Evolutionary conservation across 176 grass and related monocot species (phyloP), one percentile per base, ranked within the genome.

Genomic region (Hyparrhenia diplandra): DNA sequence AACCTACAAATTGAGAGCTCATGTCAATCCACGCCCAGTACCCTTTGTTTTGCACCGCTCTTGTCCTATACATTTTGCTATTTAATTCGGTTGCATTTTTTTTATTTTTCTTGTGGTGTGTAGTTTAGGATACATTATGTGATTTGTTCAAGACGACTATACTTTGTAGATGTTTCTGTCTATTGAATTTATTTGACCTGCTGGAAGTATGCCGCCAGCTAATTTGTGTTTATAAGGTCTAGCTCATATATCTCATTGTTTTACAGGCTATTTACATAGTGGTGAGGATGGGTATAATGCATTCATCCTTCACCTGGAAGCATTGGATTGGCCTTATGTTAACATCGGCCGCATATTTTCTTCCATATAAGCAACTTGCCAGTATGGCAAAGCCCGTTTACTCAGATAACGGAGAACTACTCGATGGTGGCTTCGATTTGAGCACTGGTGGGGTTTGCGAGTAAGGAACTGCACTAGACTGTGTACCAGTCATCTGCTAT

Each of bases 241-340:
- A 80, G 32, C 30, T 85, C 27, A 46, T 82, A 20, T 78, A 30
- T 37, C 74, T 51, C 31, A 0, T 37, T 72, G 7, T 1, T 72
- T 10, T 67, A 64, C 90, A 95, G 92, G 87, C 82, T 68, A 74
- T 95, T 77, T 99, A 93, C 76, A 64, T 99, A 51, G 57, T 95
- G 76, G 88, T 90, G 79, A 91, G 96, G 58, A 91, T 99, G 90
- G 64, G 74, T 35, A 82, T 95, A 78, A 91, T 99, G 92, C 67
- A 95, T 79, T 93, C 96, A 16, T 95, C 86, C 47, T 99, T 99
- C 83, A 88, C 92, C 68, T 99, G 92, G 96, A 99, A 95, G 88
- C 92, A 99, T 77, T 99, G 88, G 96, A 78, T 95, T 89, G 96
- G 96, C 60, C 87, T 99, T 69, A 29, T 76, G 69, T 40, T 95